Base-by-base conservation (phyloP, 2,329 filamentous ascomycete genomes). In the Lachnellula arida region DNA sequence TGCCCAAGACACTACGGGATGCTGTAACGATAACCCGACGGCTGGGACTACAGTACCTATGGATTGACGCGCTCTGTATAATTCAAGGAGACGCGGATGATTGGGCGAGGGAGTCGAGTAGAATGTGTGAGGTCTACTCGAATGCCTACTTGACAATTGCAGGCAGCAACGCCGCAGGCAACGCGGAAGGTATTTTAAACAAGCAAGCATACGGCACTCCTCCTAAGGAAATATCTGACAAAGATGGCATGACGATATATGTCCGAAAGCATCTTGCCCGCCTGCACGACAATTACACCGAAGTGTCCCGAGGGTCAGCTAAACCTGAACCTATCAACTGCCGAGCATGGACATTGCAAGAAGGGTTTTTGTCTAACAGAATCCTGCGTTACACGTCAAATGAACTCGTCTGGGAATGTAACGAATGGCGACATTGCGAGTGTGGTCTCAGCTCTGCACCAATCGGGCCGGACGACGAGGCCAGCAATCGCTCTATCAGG, bases 51-150 rank as follows among this genome's bases (percentile, higher is more conserved):
- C 22, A 25, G 1, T 62, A 58, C 46, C 9, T 62, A 6, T 62
- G 60, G 58, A 54, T 62, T 22, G 57, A 61, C 37, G 37, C 53
- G 12, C 42, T 61, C 9, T 61, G 59, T 42, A 60, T 61, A 8
- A 47, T 60, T 12, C 60, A 62, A 49, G 59, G 54, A 32, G 25
- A 52, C 9, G 15, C 14, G 2, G 40, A 37, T 12, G 54, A 57
- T 23, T 56, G 51, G 46, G 44, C 46, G 4, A 32, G 42, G 12
- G 57, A 59, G 14, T 37, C 47, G 2, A 22, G 28, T 14, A 57
- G 37, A 15, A 59, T 59, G 57, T 37, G 14, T 12, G 23, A 51
- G 15, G 37, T 57, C 6, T 60, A 60, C 15, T 35, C 22, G 2
- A 46, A 54, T 17, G 44, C 57, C 3, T 37, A 49, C 22, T 37